Evolutionary conservation across 129 eudicot species (phyloP), one percentile per base, ranked within the genome.

Genomic region (Erigeron canadensis): DNA sequence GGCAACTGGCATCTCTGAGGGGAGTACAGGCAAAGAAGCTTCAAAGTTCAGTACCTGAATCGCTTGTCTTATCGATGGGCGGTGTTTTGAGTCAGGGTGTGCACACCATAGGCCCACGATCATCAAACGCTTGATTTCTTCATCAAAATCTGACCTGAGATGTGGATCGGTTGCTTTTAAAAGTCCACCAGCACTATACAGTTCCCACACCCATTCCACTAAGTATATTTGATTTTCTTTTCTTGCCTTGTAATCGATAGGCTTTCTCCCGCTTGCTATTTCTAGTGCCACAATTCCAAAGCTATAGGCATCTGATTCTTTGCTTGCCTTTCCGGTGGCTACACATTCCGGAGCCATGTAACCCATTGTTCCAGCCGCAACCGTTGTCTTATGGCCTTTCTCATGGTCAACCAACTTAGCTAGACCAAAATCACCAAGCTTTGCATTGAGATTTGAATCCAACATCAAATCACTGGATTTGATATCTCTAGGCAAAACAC

Each of bases 31-130:
- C 34, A 28, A 28, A 28, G 34, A 28, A 28, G 34, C 34, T 28
- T 28, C 34, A 28, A 3, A 28, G 34, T 28, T 28, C 34, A n/a
- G n/a, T n/a, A n/a, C n/a, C n/a, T n/a, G n/a, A n/a, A n/a, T n/a
- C n/a, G n/a, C n/a, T n/a, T n/a, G n/a, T 80, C 18, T 78, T 15
- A 82, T 74, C 0, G 86, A 69, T 13, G 86, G 83, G 2, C 86
- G 77, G 11, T 61, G 71, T 6, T 63, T 19, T 17, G 58, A 37
- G 54, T 84, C 85, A 6, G 82, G 88, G 39, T 83, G 82, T 10
- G 71, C 87, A 34, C 87, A 83, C 87, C 84, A 83, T n/a, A 84
- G 71, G 59, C 89, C 86, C 0, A 85, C 75, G 1, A 71, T 70
- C 81, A 85, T 78, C 79, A 85, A 39, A 4, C 77, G 47, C 8